Percentiles rank a stretch among this genome's conserved stretches.
These are phyloP conservation scores for Dianthus caryophyllus DNA, from an alignment of 148 eudicot genomes.

Conservation along the genomic window DNA sequence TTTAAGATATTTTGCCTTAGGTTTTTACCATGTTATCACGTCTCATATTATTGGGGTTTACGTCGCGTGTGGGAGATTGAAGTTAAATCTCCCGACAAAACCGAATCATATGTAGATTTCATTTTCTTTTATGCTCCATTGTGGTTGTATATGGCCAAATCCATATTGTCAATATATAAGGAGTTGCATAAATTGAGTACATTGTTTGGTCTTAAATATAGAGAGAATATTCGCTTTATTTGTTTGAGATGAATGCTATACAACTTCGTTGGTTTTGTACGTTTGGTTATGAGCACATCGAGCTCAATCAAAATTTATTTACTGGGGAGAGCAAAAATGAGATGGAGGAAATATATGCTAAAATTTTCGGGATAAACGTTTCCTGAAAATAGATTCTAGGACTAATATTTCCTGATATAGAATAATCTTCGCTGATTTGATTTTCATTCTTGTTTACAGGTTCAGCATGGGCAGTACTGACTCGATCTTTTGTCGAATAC, in stretches of 20 bases:
- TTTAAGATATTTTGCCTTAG: too few species aligned
- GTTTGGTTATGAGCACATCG: too few species aligned
- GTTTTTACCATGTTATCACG: too few species aligned
- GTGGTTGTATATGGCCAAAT: neutral
- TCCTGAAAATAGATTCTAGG: neutral
- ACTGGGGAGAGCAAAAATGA: neutral
- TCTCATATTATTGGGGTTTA: too few species aligned
- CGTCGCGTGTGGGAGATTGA: too few species aligned
- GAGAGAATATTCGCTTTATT: neutral
- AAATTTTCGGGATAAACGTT: neutral
- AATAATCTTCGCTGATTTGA: neutral
- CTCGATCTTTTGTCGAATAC: slow-evolving; percentile 87
- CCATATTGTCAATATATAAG: neutral
- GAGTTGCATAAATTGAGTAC: neutral
- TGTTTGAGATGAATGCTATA: neutral
- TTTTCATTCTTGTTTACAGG: slow-evolving; percentile 39
- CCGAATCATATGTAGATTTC: neutral
- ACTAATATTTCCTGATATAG: neutral
- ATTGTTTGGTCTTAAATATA: neutral
- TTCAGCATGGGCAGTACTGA: slow-evolving; percentile 91
- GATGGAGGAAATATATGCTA: neutral
- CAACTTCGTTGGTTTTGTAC: neutral
- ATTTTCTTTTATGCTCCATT: neutral
- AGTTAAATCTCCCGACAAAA: too few species aligned
- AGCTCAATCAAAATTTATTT: too few species aligned